Evolutionary conservation across 2,329 filamentous ascomycete genomes (phyloP), one percentile per base, ranked within the genome.

Genomic region (Penicillium rolfsii): DNA sequence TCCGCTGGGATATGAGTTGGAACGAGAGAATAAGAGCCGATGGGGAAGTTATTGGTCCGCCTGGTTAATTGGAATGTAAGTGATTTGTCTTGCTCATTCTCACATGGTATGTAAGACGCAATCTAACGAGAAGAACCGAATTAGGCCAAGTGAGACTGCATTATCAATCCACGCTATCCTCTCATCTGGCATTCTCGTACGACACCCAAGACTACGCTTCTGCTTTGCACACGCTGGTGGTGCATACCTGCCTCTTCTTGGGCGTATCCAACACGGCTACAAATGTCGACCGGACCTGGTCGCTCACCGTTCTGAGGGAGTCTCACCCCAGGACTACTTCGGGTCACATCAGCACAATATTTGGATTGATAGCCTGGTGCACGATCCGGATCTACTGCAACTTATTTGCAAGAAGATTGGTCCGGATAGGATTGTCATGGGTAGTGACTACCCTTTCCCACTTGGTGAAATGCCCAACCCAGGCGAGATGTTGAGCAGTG

Each of bases 401-500:
- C 58, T 60, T 38, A 53, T 68, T 16, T 65, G 62, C n/a, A 68
- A 67, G 35, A 68, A 68, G 49, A 62, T 68, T 14, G 66, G 66
- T 1, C 24, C 56, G 11, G 55, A 63, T 1, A 41, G 61, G 6
- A 57, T 68, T 12, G 60, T 68, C 11, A 67, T 68, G 66, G 66
- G 66, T 1, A 68, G 66, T 40, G 66, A 68, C 41, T 68, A 68
- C 58, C 66, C 66, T 7, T 68, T 68, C 33, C 66, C 66, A 5
- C 55, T 68, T 28, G 66, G 66, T 1, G 66, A 68, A 45, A 62
- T 67, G 56, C 66, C 66, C 2, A 57, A 64, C 22, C 62, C 66
- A 9, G 66, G 66, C 0, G 58, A 58, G 45, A 66, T 66, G 64
- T 54, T 68, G 49, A 61, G 55, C 11, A 52, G 59, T 26, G 66